phyloP scores from a whole-genome alignment of 305 asterid genomes.

The Fraxinus albicans region DNA sequence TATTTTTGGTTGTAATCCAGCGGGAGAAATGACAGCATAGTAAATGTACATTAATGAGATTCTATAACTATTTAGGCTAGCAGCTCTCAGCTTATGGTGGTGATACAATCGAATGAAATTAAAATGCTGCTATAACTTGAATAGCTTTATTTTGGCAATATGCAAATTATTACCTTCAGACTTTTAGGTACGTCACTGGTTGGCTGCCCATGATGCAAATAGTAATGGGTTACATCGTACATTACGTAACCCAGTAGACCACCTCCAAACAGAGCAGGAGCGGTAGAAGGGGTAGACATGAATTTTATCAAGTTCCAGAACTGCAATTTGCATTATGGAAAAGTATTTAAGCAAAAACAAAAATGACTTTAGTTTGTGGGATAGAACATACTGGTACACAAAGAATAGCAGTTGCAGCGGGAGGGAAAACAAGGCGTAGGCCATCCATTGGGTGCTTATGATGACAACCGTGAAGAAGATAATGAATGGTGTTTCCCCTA shows the following conservation, averaged over 20 bases:
- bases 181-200: slow-evolving; percentile 50
- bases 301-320: slow-evolving; percentile 62
- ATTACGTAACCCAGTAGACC: slow-evolving; percentile 79
- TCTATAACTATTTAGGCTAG: neutral
- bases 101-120: neutral
- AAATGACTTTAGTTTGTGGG: neutral
- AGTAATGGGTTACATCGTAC: slow-evolving; percentile 89
- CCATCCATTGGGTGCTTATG: slow-evolving; percentile 96
- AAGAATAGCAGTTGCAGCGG: slow-evolving; percentile 70
- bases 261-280: slow-evolving; percentile 82
- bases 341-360: neutral
- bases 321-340: slow-evolving; percentile 40
- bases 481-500: slow-evolving; percentile 81
- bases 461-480: slow-evolving; percentile 86
- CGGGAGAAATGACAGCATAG: neutral
- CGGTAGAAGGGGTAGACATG: slow-evolving; percentile 52
- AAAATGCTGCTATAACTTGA: neutral
- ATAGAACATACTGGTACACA: slow-evolving; percentile 52
- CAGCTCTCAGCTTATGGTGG: neutral
- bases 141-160: neutral
- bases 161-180: slow-evolving; percentile 57
- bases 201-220: slow-evolving; percentile 89
- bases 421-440: slow-evolving; percentile 81
- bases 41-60: neutral
- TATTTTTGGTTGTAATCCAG: neutral